Percentiles rank a stretch among this genome's conserved stretches.
Conservation (phyloP, 345 rosid genomes). For the Viola odorata region DNA sequence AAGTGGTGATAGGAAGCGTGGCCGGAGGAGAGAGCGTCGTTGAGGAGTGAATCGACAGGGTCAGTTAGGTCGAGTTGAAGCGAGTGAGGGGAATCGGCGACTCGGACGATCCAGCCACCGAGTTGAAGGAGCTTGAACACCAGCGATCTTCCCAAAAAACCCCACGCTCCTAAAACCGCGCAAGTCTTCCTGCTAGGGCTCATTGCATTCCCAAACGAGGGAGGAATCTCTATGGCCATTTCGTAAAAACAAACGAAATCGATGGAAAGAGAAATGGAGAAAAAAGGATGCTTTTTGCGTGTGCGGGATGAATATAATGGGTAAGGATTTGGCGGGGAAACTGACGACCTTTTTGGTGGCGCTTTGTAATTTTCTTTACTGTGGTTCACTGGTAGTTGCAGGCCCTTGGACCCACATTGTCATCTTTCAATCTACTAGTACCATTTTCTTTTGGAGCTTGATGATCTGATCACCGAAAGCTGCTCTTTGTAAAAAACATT, state of each 20-base stretch:
- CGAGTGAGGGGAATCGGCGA: slow-evolving; percentile 61
- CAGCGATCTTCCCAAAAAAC: slow-evolving; percentile 75
- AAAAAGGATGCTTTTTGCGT: neutral
- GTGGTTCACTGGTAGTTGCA: neutral
- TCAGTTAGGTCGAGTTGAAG: slow-evolving; percentile 37
- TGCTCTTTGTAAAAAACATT: too few relatives aligned
- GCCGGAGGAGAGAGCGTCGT: slow-evolving; percentile 55
- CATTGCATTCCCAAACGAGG: slow-evolving; percentile 27
- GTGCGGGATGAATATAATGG: neutral
- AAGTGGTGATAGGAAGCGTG: slow-evolving; percentile 60
- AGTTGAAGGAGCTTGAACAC: slow-evolving; percentile 56
- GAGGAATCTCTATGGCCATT: slow-evolving; percentile 33
- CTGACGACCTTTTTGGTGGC: neutral
- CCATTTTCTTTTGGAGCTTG: too few relatives aligned
- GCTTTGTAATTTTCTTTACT: neutral
- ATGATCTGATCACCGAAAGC: too few relatives aligned
- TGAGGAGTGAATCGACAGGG: slow-evolving; percentile 49
- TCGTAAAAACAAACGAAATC: neutral
- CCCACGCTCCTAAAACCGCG: slow-evolving; percentile 80
- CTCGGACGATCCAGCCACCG: slow-evolving; percentile 72
- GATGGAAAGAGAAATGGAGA: neutral
- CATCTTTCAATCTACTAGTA: too few relatives aligned
- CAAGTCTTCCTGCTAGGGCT: slow-evolving; percentile 46
- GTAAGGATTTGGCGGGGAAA: slow-evolving; percentile 20
- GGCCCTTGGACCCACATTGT: slow-evolving; percentile 10